phyloP scores from a whole-genome alignment of 2,329 filamentous ascomycete species.

The Colletotrichum tropicicola region DNA sequence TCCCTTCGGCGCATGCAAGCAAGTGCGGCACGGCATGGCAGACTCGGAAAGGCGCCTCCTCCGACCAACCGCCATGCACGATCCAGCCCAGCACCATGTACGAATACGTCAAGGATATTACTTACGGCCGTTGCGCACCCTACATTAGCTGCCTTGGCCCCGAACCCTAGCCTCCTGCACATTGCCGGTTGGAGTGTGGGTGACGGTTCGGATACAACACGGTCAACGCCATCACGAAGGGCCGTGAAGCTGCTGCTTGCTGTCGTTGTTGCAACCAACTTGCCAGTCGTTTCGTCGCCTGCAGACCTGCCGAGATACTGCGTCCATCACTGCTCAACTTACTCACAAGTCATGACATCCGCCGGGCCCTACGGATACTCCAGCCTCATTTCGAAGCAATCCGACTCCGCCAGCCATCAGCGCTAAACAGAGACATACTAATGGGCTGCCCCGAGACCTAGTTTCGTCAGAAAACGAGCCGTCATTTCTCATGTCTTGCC shows the following conservation, averaged over 20 bases:
- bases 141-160: neutral
- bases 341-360: too few species aligned
- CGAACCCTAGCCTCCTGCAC: neutral
- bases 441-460: conserved; percentile 10
- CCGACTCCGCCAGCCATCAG: neutral
- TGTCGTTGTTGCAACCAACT: too few species aligned
- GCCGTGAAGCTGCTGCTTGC: neutral
- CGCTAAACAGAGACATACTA: conserved; percentile 21
- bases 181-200: too few species aligned
- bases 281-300: too few species aligned
- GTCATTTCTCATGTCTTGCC: neutral
- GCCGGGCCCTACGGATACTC: too few species aligned
- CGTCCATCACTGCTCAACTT: too few species aligned
- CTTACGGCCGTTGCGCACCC: conserved; percentile 9
- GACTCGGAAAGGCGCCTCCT: neutral
- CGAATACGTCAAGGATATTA: neutral
- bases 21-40: neutral
- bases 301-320: too few species aligned
- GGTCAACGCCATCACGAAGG: neutral
- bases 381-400: too few species aligned
- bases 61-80: neutral
- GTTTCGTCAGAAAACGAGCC: conserved; percentile 7
- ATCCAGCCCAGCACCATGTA: neutral
- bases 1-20: too few species aligned
- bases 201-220: too few species aligned